Base-by-base conservation (phyloP, 306 rosid species). In the Vigna hirtella region DNA sequence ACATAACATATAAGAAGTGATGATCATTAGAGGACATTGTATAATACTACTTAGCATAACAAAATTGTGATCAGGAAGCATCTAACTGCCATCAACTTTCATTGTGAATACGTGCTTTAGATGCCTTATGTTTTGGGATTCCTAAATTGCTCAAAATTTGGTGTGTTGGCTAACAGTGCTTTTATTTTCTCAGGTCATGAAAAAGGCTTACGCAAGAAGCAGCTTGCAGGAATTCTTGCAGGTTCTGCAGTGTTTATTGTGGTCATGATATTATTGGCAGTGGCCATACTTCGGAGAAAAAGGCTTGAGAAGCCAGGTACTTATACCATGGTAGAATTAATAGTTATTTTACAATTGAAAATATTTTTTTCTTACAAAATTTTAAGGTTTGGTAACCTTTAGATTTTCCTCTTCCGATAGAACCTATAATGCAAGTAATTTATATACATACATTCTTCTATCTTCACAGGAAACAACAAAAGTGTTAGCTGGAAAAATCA, bases 141-240 rank as follows among this genome's bases (percentile, higher is more conserved):
- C 13, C 51, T 47, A 22, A 77, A 67, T 28, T 67, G 49, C 81
- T 16, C 26, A 45, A 69, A 66, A 22, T 59, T 51, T 24, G 40
- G 43, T 78, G 55, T 43, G 11, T 36, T 36, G 66, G 63, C 15
- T 79, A 64, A 72, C 22, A 70, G 24, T 63, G 73, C 18, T 64
- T 59, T 74, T 66, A 57, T 47, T 40, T 43, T 80, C 10, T 74
- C 81, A 77, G 85, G 26, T 6, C 74, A 70, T 7, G 36, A 72
- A 18, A 53, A 40, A 1, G 49, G 66, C 14, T 24, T 38, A 6
- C 32, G 30, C 51, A 82, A 76, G 81, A 82, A 77, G 70, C 36
- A 72, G 48, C 77, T 78, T 9, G 77, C 71, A 18, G 77, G 80
- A 49, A 78, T 83, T 72, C 10, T 83, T 24, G 73, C 28, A 24